phyloP scores from a whole-genome alignment of 345 rosid species.

The Eucalyptus paniculata region DNA sequence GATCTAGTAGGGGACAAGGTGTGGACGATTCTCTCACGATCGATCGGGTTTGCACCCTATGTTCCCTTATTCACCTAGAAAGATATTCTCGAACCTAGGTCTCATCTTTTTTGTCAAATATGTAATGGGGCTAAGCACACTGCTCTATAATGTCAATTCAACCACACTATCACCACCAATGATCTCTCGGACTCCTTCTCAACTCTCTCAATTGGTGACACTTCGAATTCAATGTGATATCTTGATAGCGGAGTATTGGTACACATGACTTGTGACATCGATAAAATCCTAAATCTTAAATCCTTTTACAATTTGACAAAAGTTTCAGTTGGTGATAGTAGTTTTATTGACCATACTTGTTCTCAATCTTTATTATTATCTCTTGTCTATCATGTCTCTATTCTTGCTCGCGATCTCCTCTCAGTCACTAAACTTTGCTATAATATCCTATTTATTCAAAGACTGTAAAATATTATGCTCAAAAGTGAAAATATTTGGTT shows the following conservation, averaged over 20 bases:
- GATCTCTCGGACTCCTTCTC: neutral
- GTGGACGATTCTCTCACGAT: neutral
- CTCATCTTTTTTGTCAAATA: neutral
- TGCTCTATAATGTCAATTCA: neutral
- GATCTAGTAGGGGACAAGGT: neutral
- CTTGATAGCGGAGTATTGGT: neutral
- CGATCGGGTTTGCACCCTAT: neutral
- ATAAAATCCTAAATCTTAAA: neutral
- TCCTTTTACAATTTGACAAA: neutral
- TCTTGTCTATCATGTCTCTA: neutral
- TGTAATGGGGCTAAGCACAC: neutral
- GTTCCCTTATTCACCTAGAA: neutral
- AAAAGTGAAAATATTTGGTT: neutral
- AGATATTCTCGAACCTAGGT: neutral
- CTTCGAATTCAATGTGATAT: neutral
- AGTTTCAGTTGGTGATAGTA: fast-evolving
- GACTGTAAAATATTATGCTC: neutral
- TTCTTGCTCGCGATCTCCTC: neutral
- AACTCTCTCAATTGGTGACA: neutral
- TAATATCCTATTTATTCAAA: neutral
- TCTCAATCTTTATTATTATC: neutral
- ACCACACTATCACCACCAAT: neutral
- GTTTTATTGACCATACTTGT: neutral
- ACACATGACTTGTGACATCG: neutral
- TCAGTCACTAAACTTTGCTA: neutral